Base-by-base conservation (phyloP, 768 basidiomycete genomes). In the Podaxis sp. region DNA sequence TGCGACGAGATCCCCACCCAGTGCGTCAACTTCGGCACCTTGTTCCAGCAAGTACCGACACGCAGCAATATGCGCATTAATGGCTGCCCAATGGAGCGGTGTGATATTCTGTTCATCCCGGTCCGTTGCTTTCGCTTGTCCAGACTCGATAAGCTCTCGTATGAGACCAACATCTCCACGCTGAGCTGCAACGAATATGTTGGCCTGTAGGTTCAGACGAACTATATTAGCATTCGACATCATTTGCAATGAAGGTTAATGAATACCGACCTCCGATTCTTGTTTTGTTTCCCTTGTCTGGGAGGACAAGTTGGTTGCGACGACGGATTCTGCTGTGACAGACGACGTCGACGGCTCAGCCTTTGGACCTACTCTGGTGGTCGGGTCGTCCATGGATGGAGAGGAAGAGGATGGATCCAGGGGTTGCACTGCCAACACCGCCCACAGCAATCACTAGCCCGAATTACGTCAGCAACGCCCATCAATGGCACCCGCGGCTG, bases 11-110 rank as follows among this genome's bases (percentile, higher is more conserved):
- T 99, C 96, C 3, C 97, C 97, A 19, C 97, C 97, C 8, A 91
- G 78, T 2, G 94, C 93, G 67, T 99, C 97, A 19, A 99, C 92
- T 59, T 96, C 93, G 0, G 96, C 96, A 22, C 96, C 96, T 68
- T 93, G 88, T 66, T 95, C 93, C 39, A 99, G 79, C 17, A 99
- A 81, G 67, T 89, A 92, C 38, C 90, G 85, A 75, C 95, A 97
- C 26, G 91, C 88, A 1, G 87, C 82, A n/a, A 96, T 79, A 71
- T 98, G 95, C 2, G 95, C 95, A 69, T 98, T 98, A 71, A 99
- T 98, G 1, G 96, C 90, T 7, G 97, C 96, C 97, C 97, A 99
- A 72, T 99, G 97, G 1, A 99, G 84, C 1, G 97, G 90, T 0
- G 96, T 96, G 65, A 98, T 93, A 68, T 96, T 95, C 73, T 96